A percentile compares a stretch with the other conserved stretches of the same genome.
These are phyloP conservation scores for Podospora sp. DNA, from an alignment of 495 filamentous ascomycete genomes.

Conservation along the genomic window DNA sequence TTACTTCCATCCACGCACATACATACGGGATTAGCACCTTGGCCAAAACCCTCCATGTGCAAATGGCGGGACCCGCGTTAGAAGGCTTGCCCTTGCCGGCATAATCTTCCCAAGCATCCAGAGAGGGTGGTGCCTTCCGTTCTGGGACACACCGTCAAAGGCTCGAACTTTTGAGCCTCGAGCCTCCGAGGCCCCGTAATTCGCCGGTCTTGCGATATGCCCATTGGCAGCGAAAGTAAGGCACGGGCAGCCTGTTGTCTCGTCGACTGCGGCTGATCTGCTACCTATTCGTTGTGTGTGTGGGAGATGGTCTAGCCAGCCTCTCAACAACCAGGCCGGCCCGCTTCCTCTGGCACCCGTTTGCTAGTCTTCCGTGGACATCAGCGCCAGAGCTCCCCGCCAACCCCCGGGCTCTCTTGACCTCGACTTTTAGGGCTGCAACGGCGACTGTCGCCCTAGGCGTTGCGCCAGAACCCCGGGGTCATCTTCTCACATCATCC, in stretches of 20 bases:
- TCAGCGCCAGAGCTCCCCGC: background rate
- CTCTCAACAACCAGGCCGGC: background rate
- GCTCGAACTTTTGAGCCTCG: background rate
- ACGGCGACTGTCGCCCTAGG: background rate
- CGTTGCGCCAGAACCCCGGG: background rate
- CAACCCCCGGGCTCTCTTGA: background rate
- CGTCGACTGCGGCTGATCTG: background rate
- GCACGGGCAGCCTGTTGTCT: background rate
- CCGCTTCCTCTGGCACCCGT: background rate
- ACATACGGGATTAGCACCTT: background rate
- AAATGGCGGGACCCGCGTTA: slow-evolving; percentile 6
- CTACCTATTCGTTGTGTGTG: background rate
- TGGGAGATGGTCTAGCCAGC: background rate
- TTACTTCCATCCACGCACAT: background rate
- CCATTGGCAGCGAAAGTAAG: background rate
- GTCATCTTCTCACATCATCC: slow-evolving; percentile 1
- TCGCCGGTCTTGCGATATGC: background rate
- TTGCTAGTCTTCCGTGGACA: background rate
- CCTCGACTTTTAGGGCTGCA: background rate
- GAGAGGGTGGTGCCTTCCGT: slow-evolving; percentile 13
- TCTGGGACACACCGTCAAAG: slow-evolving; percentile 11
- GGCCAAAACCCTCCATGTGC: slow-evolving; percentile 14
- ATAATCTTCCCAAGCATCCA: slow-evolving; percentile 19
- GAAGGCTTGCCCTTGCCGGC: slow-evolving; percentile 23
- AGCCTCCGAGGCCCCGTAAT: background rate